Base-by-base conservation (phyloP, 2,329 filamentous ascomycete species). In the Podosphaera fusca region DNA sequence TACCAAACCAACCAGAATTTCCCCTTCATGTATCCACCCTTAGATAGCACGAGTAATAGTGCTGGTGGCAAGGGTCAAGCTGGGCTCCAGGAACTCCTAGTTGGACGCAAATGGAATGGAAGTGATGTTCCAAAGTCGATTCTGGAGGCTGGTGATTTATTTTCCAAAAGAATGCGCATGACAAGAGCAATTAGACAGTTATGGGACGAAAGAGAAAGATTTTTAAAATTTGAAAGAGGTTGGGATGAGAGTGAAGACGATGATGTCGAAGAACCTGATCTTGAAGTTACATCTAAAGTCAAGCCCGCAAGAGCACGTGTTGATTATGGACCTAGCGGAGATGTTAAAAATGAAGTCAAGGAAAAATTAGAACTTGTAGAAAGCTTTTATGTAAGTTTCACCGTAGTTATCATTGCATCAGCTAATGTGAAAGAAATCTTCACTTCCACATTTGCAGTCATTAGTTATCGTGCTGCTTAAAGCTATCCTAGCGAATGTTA, bases 1-100 rank as follows among this genome's bases (percentile, higher is more conserved):
- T 98, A 98, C 65, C 92, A 98, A 69, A 98, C 92, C 0, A 98
- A 98, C 66, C 92, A 98, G 64, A 92, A 95, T 67, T 96, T 98
- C 62, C 92, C 92, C 0, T 96, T 98, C 66, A 81, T 98, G 72
- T 98, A 98, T 63, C 92, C 92, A 1, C 92, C 92, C 1, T 73
- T 95, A 21, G 90, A 95, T 69, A 83, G 82, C 60, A 83, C 81
- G 31, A 95, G 88, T 70, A 95, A 94, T 66, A 85, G 84, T 63
- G 82, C 90, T 42, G 90, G 92, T 55, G 90, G 90, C 0, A 95
- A 94, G 67, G 89, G 89, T 10, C 79, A 77, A 29, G 85, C 88
- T 4, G 85, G 85, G 47, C 70, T 89, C 50, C 87, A 95, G 67
- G 85, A 90, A 62, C 70, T 79, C 21, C 73, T 94, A 30, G 87